Evolutionary conservation across 2,329 filamentous ascomycete genomes (phyloP), one percentile per base, ranked within the genome.

Genomic region (Rasamsonia emersonii): DNA sequence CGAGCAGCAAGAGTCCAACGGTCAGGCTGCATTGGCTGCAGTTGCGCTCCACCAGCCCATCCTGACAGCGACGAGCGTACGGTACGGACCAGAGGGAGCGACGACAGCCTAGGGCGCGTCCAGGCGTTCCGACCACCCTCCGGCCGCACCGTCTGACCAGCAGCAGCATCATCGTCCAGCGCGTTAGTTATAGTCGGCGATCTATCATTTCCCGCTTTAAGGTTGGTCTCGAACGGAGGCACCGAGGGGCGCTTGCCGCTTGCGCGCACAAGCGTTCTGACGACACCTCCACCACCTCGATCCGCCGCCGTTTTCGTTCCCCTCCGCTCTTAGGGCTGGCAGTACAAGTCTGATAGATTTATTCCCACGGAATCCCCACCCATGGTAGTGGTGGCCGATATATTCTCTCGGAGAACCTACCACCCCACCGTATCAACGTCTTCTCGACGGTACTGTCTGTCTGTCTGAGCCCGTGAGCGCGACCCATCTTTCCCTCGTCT

Each of bases 171-270:
- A n/a, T n/a, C n/a, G n/a, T n/a, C n/a, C n/a, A n/a, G n/a, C n/a
- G n/a, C n/a, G n/a, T n/a, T n/a, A n/a, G n/a, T n/a, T n/a, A n/a
- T n/a, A n/a, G n/a, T n/a, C n/a, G n/a, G n/a, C n/a, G n/a, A n/a
- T n/a, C n/a, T n/a, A n/a, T n/a, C n/a, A n/a, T n/a, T n/a, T n/a
- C n/a, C n/a, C n/a, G n/a, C n/a, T n/a, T n/a, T n/a, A n/a, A n/a
- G n/a, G n/a, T n/a, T n/a, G n/a, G n/a, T n/a, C n/a, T n/a, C n/a
- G n/a, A n/a, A n/a, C n/a, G n/a, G n/a, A 49, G 40, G 44, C 43
- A 39, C 42, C 46, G 48, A 43, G 47, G 38, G 46, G 43, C 39
- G 47, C 43, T 50, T 52, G 49, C 51, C 51, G 51, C 49, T 52
- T 54, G 53, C 28, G 10, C 18, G 32, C 28, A 30, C 26, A 30